phyloP scores from a whole-genome alignment of 129 eudicot genomes.

The Centella asiatica region DNA sequence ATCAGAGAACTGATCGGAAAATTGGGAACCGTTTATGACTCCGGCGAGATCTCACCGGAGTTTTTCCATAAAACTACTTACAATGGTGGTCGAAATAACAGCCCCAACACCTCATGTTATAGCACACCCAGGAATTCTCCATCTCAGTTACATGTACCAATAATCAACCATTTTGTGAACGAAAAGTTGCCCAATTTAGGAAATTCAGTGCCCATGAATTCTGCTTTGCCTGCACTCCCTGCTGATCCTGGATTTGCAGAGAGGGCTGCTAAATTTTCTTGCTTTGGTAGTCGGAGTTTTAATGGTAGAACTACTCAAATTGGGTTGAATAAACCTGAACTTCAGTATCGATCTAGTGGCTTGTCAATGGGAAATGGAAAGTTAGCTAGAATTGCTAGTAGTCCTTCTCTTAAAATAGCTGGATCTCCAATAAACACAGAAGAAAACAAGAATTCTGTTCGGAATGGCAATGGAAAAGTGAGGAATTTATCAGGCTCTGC shows the following conservation, averaged over 20 bases:
- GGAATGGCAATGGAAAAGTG: slow-evolving; percentile 23
- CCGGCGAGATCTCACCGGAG: slow-evolving; percentile 20
- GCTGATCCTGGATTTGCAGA: slow-evolving; percentile 83
- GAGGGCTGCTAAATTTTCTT: slow-evolving; percentile 84
- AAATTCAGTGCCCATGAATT: slow-evolving; percentile 23
- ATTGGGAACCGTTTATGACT: slow-evolving; percentile 24
- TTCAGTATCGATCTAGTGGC: slow-evolving; percentile 33
- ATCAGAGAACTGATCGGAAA: slow-evolving; percentile 54
- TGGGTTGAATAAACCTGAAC: slow-evolving; percentile 29
- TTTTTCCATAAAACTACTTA: slow-evolving; percentile 6
- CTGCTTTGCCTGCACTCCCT: slow-evolving; percentile 39
- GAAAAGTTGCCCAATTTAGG: slow-evolving; percentile 34
- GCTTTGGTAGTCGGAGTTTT: slow-evolving; percentile 81
- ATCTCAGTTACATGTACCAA: slow-evolving; percentile 33
- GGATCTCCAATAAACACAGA: slow-evolving; percentile 39
- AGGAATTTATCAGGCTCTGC: slow-evolving; percentile 23
- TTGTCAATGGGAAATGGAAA: slow-evolving; percentile 25
- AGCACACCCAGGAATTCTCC: slow-evolving; percentile 44
- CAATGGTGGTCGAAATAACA: slow-evolving; percentile 4
- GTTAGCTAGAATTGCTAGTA: slow-evolving; percentile 60
- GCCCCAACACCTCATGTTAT: slow-evolving; percentile 21
- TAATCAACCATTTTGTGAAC: slow-evolving; percentile 25
- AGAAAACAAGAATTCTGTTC: slow-evolving; percentile 22
- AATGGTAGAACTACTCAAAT: slow-evolving; percentile 50
- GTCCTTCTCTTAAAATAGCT: slow-evolving; percentile 41